phyloP scores from a whole-genome alignment of 768 basidiomycete genomes.

The Holtermannia corniformis region DNA sequence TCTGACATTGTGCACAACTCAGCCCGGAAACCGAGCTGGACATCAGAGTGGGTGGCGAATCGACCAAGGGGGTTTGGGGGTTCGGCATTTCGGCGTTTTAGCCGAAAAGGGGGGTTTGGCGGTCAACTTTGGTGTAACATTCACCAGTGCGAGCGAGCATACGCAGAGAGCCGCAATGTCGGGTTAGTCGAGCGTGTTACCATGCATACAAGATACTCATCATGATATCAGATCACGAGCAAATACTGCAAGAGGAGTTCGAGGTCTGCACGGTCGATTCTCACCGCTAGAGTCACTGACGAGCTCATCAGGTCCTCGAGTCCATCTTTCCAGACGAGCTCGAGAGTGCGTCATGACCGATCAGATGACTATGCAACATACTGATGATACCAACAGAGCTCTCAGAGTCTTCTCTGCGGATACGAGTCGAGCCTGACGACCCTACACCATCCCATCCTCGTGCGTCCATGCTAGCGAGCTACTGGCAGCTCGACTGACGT shows the following conservation, averaged over 20 bases:
- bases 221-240: slow-evolving; percentile 29
- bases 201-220: too few species aligned
- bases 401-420: slow-evolving; percentile 69
- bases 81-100: too few species aligned
- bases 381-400: slow-evolving; percentile 55
- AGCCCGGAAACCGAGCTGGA: too few species aligned
- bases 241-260: slow-evolving; percentile 68
- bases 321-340: slow-evolving; percentile 93
- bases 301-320: slow-evolving; percentile 63
- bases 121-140: too few species aligned
- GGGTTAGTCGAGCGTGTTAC: too few species aligned
- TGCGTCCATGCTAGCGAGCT: slow-evolving; percentile 32
- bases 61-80: too few species aligned
- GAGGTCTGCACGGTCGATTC: slow-evolving; percentile 52
- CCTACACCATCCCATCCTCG: slow-evolving; percentile 54
- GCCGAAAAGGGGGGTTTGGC: too few species aligned
- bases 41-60: too few species aligned
- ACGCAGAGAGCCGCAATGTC: too few species aligned
- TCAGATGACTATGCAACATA: not conserved
- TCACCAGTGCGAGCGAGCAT: too few species aligned
- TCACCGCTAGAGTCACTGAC: slow-evolving; percentile 4
- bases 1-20: too few species aligned
- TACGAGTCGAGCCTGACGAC: slow-evolving; percentile 81
- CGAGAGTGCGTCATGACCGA: slow-evolving; percentile 57
- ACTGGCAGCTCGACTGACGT: not conserved